Evolutionary conservation across 768 basidiomycete genomes (phyloP).

Genomic region (Tulasnella sp.): DNA sequence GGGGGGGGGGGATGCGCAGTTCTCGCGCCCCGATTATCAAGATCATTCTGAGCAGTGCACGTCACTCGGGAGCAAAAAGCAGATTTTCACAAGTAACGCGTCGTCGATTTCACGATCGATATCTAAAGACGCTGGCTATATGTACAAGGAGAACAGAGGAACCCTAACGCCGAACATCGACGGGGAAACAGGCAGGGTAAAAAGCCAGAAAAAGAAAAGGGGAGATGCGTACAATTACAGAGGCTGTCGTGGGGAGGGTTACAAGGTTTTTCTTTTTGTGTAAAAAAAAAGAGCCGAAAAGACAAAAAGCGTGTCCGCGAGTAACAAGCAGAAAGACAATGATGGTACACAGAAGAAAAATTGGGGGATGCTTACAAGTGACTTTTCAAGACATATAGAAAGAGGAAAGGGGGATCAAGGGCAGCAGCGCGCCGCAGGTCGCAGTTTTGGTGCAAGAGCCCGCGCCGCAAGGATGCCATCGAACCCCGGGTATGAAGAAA

Average conservation of each 20-base stretch:
- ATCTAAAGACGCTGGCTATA: neutral
- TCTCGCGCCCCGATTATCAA: no score
- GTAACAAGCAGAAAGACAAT: neutral
- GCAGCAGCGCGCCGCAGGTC: neutral
- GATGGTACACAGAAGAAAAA: neutral
- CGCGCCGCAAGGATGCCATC: neutral
- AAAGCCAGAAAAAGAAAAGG: neutral
- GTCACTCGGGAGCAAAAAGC: no score
- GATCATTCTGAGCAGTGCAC: no score
- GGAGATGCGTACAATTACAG: neutral
- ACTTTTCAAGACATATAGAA: neutral
- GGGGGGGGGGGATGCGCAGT: no score
- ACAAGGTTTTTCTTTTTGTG: neutral
- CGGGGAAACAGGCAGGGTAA: neutral
- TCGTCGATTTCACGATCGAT: no score
- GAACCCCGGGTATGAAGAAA: neutral
- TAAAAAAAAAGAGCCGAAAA: neutral
- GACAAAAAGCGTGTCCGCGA: constrained; percentile 2
- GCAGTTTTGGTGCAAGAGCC: neutral
- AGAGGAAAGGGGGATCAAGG: neutral
- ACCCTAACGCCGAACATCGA: neutral
- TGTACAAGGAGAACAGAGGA: neutral
- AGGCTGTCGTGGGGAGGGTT: neutral
- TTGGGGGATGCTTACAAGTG: neutral
- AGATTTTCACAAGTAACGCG: no score